These are phyloP conservation scores for Didymella arachidicola DNA, from an alignment of 2,329 filamentous ascomycete species.

Conservation along the genomic window DNA sequence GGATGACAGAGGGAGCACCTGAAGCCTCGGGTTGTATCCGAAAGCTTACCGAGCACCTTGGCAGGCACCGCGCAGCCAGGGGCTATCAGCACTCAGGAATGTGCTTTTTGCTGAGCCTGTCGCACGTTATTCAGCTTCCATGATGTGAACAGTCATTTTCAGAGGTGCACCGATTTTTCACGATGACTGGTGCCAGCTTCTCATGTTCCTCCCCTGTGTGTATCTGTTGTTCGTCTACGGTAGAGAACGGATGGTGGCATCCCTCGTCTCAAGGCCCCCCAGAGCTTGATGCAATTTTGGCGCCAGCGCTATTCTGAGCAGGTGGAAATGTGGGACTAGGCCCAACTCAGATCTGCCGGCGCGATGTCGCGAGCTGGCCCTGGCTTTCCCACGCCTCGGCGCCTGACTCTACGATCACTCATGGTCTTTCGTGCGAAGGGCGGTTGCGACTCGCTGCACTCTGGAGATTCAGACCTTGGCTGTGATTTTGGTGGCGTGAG, in stretches of 20 bases:
- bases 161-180: too few species aligned
- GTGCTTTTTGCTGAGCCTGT: neutral
- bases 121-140: neutral
- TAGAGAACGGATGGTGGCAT: neutral
- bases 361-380: constrained; percentile 1
- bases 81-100: constrained; percentile 6
- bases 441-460: constrained; percentile 6
- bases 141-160: too few species aligned
- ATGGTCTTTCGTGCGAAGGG: constrained; percentile 4
- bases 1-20: constrained; percentile 12
- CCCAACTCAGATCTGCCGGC: constrained; percentile 21
- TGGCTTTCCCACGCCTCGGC: constrained; percentile 8
- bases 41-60: constrained; percentile 19
- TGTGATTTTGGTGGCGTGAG: neutral
- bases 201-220: neutral
- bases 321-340: constrained; percentile 17
- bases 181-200: neutral
- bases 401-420: constrained; percentile 5
- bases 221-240: neutral
- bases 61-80: constrained; percentile 19
- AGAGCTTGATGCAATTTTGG: constrained; percentile 13
- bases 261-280: constrained; percentile 20
- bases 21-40: constrained; percentile 16
- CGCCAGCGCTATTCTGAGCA: constrained; percentile 19
- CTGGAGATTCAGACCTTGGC: constrained; percentile 3